Base-by-base conservation (phyloP, 805 yeast species). In the Ogataea parapolymorpha region DNA sequence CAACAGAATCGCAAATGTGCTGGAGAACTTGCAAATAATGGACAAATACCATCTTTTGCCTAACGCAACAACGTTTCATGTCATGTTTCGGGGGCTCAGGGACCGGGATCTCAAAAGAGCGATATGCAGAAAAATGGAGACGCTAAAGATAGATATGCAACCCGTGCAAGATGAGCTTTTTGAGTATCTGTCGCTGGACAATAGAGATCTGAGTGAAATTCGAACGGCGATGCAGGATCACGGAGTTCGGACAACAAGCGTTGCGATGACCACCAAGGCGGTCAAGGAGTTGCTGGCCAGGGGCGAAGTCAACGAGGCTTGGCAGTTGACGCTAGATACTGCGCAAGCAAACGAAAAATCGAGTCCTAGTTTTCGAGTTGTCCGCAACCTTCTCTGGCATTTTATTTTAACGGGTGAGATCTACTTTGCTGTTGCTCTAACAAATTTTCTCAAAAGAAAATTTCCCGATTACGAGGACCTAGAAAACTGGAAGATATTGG, bases 391-490 rank as follows among this genome's bases (percentile, higher is more conserved):
- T 20, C 37, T 36, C 11, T 43, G 44, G 41, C 41, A 45, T 36
- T 50, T 48, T 22, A 39, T 45, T 13, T 6, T 16, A 3, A 40
- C 35, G 10, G 39, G 37, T 14, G 42, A 50, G 23, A 25, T 48
- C 22, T 45, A 48, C 36, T 35, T 37, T 28, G 45, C 50, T 11
- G 39, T 48, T 15, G 54, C 54, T 6, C 23, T 50, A 35, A 38
- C 39, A 12, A 44, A 50, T 18, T 39, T 33, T 23, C 16, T 48
- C 5, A 32, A 38, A 12, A 13, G 12, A n/a, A 5, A 20, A 10
- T 43, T 13, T 26, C 45, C 45, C 5, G 31, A 31, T 12, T 41
- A 32, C 23, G 46, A 48, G 26, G 48, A 41, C 24, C 39, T 14
- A 10, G 31, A 38, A 5, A 41, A 35, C 20, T 45, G 49, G 45